phyloP scores from a whole-genome alignment of 192 early-diverging fungal species.

The Spinellus fusiger region DNA sequence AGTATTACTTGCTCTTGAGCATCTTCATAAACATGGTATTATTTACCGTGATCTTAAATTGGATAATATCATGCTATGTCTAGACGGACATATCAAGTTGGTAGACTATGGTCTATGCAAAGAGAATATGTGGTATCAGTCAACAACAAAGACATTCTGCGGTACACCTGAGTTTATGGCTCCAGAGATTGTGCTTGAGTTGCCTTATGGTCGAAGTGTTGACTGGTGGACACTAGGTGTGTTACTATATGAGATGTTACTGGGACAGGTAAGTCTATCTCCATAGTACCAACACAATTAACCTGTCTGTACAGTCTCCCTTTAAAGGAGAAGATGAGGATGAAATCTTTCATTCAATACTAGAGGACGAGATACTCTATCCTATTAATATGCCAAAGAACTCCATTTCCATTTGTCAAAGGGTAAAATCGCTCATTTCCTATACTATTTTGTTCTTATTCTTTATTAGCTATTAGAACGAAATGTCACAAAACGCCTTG shows the following conservation, averaged over 20 bases:
- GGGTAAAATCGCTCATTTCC: conserved; percentile 19
- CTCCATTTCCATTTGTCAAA: conserved; percentile 61
- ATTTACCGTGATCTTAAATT: conserved; percentile 84
- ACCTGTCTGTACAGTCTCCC: conserved; percentile 33
- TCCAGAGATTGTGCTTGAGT: conserved; percentile 73
- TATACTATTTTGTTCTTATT: not conserved
- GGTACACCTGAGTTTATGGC: conserved; percentile 90
- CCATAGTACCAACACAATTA: not conserved
- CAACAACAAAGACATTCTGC: conserved; percentile 72
- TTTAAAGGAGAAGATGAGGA: conserved; percentile 81
- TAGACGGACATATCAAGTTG: conserved; percentile 79
- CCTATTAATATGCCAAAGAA: conserved; percentile 64
- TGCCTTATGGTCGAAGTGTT: conserved; percentile 71
- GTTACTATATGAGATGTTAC: conserved; percentile 59
- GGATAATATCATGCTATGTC: conserved; percentile 72
- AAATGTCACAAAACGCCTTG: conserved; percentile 59
- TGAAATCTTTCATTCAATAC: conserved; percentile 79
- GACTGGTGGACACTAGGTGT: conserved; percentile 82
- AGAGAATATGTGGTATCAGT: conserved; percentile 63
- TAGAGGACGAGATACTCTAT: conserved; percentile 72
- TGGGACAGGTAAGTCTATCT: conserved; percentile 46
- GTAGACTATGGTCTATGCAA: conserved; percentile 88
- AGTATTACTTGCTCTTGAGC: conserved; percentile 88
- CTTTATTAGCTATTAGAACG: conserved; percentile 59
- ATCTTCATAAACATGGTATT: conserved; percentile 90